Evolutionary conservation across 371 early-diverging fungal genomes (phyloP), one percentile per base, ranked within the genome.

Genomic region (Mortierella sp.): DNA sequence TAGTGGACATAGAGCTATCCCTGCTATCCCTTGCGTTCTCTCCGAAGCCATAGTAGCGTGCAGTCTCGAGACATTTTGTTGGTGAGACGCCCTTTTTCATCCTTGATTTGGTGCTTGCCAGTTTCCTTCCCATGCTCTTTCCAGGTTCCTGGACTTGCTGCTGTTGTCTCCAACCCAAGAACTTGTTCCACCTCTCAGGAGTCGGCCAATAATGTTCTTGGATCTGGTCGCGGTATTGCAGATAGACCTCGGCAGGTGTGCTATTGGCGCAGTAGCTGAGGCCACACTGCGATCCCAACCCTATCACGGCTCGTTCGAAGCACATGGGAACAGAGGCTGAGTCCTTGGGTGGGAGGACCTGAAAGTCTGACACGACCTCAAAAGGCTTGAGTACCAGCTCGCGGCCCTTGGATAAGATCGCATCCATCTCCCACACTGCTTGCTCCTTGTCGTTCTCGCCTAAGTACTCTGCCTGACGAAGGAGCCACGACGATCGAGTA

Each of bases 271-370:
- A 86, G 57, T 84, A 82, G 9, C 31, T 28, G n/a, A 82, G 51
- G 2, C 79, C 82, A 43, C 87, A 87, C 30, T 82, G 68, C 27
- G 74, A 78, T 1, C 84, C 85, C 1, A 82, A 61, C 0, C 85
- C 87, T 0, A 87, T 67, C 0, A 87, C 80, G 1, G 87, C 87
- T n/a, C 69, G 65, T 0, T 68, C 13, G 41, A 85, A 87, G 26
- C 86, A 87, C 43, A 84, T 72, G 3, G 87, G 79, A 0, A 59
- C 62, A 18, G 34, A 7, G 34, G 34, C 34, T 4, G 34, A 34
- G 34, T 71, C 62, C 2, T 41, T 24, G 23, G 71, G 65, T 4
- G 81, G 74, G 2, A 76, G 23, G 2, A 60, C 43, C 34, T 86
- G 87, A 50, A 80, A 71, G 2, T 64, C 34, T 2, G 83, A 34